Evolutionary conservation across 768 basidiomycete species (phyloP).

Genomic region (Clitopilus hobsonii): DNA sequence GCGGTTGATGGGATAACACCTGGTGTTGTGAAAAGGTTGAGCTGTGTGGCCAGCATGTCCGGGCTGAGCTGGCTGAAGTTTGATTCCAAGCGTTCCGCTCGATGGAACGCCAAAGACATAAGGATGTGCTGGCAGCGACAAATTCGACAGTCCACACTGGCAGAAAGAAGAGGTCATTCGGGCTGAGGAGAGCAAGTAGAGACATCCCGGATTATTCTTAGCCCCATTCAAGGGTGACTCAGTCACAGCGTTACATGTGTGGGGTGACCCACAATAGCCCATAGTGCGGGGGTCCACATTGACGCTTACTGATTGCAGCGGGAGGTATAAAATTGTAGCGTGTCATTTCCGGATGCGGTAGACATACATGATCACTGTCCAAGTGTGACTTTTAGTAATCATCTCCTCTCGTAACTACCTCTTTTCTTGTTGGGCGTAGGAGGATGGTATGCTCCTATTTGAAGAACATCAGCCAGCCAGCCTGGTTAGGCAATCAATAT

Average conservation of each 20-base stretch:
- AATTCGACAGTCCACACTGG: too few species aligned
- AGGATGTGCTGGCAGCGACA: too few species aligned
- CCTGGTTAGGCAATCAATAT: conserved; percentile 1
- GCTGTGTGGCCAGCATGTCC: conserved; percentile 23
- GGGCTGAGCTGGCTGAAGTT: conserved; percentile 11
- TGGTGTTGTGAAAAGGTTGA: conserved; percentile 60
- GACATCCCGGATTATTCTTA: not conserved
- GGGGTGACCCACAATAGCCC: not conserved
- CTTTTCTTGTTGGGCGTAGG: conserved; percentile 79
- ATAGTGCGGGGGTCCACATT: not conserved
- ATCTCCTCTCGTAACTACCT: conserved; percentile 79
- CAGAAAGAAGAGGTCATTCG: not conserved
- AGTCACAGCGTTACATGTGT: not conserved
- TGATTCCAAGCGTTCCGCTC: conserved; percentile 7
- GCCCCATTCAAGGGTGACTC: not conserved
- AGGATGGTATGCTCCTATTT: conserved; percentile 81
- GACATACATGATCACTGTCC: conserved; percentile 8
- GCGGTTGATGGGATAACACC: conserved; percentile 71
- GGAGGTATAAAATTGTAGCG: not conserved
- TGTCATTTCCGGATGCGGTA: not conserved
- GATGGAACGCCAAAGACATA: conserved; percentile 17
- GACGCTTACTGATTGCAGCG: not conserved
- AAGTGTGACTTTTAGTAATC: conserved; percentile 54
- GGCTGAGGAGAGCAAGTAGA: conserved; percentile 2
- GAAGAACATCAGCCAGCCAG: not conserved